A percentile compares a stretch with the other conserved stretches of the same genome.
phyloP scores from a whole-genome alignment of 208 protist genomes.

The Trypanosoma cruzi region DNA sequence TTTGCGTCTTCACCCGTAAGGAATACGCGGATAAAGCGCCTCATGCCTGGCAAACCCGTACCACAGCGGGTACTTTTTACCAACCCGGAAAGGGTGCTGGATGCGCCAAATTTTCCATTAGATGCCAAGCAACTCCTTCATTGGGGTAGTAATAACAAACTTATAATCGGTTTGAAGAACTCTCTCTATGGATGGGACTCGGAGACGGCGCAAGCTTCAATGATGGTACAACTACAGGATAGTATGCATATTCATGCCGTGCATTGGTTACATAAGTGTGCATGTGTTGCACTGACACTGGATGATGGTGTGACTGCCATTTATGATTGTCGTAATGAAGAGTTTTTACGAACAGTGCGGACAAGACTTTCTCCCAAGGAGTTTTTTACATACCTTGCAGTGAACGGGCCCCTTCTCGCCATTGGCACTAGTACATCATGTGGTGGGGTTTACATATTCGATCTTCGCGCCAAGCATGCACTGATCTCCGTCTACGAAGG shows the following conservation, averaged over 20 bases:
- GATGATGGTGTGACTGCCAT: conserved; percentile 66
- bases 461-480: conserved; percentile 75
- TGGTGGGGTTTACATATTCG: conserved; percentile 61
- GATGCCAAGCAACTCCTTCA: conserved; percentile 68
- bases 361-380: conserved; percentile 30
- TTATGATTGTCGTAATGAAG: conserved; percentile 62
- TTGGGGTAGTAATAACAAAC: conserved; percentile 85
- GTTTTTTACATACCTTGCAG: conserved; percentile 58
- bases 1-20: conserved; percentile 14
- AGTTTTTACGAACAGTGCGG: conserved; percentile 68
- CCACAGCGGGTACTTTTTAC: conserved; percentile 53
- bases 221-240: conserved; percentile 62
- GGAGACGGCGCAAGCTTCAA: conserved; percentile 47
- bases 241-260: conserved; percentile 51
- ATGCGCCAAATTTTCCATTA: conserved; percentile 74
- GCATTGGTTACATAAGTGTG: conserved; percentile 80
- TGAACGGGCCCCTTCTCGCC: conserved; percentile 73
- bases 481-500: conserved; percentile 66
- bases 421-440: conserved; percentile 42
- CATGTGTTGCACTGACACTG: conserved; percentile 67
- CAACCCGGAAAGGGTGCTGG: conserved; percentile 77
- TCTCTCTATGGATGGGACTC: conserved; percentile 77
- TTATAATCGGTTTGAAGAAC: conserved; percentile 78
- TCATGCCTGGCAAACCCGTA: conserved; percentile 12
- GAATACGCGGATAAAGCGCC: conserved; percentile 16